A percentile compares a stretch with the other conserved stretches of the same genome.
These are phyloP conservation scores for Malassezia caprae DNA, from an alignment of 1,284 basidiomycete species.

Conservation along the genomic window DNA sequence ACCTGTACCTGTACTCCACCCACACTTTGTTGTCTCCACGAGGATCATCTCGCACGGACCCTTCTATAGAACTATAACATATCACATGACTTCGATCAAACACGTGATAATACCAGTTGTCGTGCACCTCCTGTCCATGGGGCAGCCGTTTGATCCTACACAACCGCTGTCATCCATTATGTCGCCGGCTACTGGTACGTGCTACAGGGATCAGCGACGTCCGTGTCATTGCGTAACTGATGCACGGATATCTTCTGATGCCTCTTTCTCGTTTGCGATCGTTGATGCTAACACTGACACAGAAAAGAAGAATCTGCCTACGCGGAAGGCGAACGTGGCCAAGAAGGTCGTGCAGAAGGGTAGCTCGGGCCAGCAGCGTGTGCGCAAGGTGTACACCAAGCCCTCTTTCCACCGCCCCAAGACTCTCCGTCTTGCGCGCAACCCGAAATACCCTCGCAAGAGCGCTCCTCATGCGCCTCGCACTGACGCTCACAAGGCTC, in stretches of 20 bases:
- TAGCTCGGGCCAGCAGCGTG: constrained; percentile 58
- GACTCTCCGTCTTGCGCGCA: constrained; percentile 74
- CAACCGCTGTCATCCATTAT: constrained; percentile 12
- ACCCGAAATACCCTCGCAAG: constrained; percentile 87
- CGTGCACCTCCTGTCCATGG: not conserved
- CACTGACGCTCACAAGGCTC: constrained; percentile 93
- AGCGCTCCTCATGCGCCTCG: constrained; percentile 84
- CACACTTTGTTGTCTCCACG: not conserved
- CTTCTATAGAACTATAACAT: constrained; percentile 2
- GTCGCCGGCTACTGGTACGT: constrained; percentile 14
- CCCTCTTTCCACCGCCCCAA: constrained; percentile 95
- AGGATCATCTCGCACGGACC: constrained; percentile 6
- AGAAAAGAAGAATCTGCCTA: constrained; percentile 14
- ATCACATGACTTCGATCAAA: constrained; percentile 8
- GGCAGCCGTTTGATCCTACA: constrained; percentile 3
- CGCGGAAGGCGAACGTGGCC: constrained; percentile 63
- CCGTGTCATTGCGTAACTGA: not conserved
- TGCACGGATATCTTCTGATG: not conserved
- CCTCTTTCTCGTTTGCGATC: not conserved
- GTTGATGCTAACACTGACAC: constrained; percentile 4
- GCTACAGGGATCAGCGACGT: not conserved
- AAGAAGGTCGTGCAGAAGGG: constrained; percentile 96
- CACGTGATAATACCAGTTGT: constrained; percentile 4
- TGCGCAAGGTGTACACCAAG: constrained; percentile 73
- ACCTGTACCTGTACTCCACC: not conserved